Conservation (phyloP, 441 rosid species). For the Populus hybrid region DNA sequence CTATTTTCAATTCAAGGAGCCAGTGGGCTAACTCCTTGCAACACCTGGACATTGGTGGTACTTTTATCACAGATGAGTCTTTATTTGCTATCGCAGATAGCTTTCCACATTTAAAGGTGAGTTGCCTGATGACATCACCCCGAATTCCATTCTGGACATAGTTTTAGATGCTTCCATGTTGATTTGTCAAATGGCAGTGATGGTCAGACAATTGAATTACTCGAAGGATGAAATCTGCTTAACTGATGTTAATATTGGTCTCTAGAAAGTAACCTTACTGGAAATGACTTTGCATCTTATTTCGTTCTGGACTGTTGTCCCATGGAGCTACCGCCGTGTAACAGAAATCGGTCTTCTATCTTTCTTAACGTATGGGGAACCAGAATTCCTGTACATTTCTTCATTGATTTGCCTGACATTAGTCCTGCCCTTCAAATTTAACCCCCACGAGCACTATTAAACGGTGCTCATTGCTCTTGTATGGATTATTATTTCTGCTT, state of each 20-base stretch:
- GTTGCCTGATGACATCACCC: not conserved
- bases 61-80: conserved; percentile 80
- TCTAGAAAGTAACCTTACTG: not conserved
- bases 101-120: conserved; percentile 73
- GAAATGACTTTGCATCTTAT: not conserved
- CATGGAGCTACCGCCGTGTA: conserved; percentile 93
- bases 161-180: not conserved
- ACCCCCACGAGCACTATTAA: conserved; percentile 32
- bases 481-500: conserved; percentile 8
- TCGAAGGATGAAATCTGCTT: not conserved
- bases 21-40: conserved; percentile 74
- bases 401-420: conserved; percentile 50
- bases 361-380: conserved; percentile 68
- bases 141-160: not conserved
- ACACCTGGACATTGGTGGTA: conserved; percentile 82
- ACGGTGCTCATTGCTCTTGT: conserved; percentile 23
- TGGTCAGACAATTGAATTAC: not conserved
- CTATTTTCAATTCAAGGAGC: conserved; percentile 59
- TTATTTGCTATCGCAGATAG: conserved; percentile 65
- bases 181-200: not conserved
- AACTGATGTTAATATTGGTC: not conserved
- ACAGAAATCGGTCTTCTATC: conserved; percentile 57
- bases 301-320: conserved; percentile 51
- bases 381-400: conserved; percentile 63
- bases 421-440: conserved; percentile 83